A percentile compares a stretch with the other conserved stretches of the same genome.
Evolutionary conservation across 768 basidiomycete species (phyloP).

Genomic region (Gymnopilus junonius): DNA sequence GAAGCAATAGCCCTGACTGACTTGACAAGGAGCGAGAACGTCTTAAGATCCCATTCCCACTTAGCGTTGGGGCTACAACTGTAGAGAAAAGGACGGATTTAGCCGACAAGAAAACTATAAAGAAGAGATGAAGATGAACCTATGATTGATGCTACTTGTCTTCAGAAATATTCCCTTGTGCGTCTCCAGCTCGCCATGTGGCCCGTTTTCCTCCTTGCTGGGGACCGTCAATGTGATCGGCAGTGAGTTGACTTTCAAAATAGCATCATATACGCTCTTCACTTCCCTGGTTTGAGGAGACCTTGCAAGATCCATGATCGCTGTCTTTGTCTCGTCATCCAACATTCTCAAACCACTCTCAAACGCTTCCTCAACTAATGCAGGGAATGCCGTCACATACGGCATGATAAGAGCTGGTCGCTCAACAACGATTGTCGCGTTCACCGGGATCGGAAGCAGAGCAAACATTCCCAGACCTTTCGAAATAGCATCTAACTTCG

Average conservation of each 20-base stretch:
- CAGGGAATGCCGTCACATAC: conserved; percentile 29
- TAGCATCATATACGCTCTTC: conserved; percentile 25
- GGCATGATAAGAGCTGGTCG: conserved; percentile 38
- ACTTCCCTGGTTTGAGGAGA: background rate
- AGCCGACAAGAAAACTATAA: background rate
- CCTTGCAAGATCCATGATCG: conserved; percentile 20
- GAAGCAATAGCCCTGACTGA: conserved; percentile 37
- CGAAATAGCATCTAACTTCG: background rate
- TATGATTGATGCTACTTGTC: conserved; percentile 44
- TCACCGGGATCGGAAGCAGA: conserved; percentile 17
- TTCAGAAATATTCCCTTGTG: conserved; percentile 42
- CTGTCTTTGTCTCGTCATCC: conserved; percentile 16
- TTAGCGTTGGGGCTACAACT: conserved; percentile 46
- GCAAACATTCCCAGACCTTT: conserved; percentile 35
- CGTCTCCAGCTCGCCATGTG: conserved; percentile 26
- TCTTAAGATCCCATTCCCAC: conserved; percentile 39
- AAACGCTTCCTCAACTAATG: conserved; percentile 29
- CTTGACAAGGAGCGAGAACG: conserved; percentile 36
- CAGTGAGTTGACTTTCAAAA: conserved; percentile 37
- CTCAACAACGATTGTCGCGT: conserved; percentile 32
- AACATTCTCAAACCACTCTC: conserved; percentile 30
- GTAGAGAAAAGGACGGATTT: background rate
- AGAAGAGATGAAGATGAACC: conserved; percentile 28
- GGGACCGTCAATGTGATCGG: conserved; percentile 35
- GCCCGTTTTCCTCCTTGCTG: conserved; percentile 4